Evolutionary conservation across 78 protist genomes (phyloP), one percentile per base, ranked within the genome.

Genomic region (Ministeria vibrans): DNA sequence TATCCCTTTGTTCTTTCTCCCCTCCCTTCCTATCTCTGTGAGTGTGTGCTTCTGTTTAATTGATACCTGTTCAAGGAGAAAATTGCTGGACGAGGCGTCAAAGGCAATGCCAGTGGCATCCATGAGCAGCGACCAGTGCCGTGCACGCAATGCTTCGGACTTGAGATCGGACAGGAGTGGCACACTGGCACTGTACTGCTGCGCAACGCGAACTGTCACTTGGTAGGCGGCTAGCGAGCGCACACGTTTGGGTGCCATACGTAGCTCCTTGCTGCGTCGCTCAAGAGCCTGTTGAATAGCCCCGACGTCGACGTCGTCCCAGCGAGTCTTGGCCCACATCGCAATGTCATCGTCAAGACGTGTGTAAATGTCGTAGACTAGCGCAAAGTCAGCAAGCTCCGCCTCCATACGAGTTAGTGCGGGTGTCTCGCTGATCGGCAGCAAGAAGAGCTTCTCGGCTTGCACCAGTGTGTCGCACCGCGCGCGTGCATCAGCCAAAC

Each of bases 51-150:
- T n/a, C n/a, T n/a, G n/a, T n/a, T n/a, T n/a, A n/a, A n/a, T n/a
- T n/a, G n/a, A n/a, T n/a, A n/a, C n/a, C n/a, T n/a, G 34, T 25
- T 30, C 79, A 38, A 92, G 87, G 30, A 88, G 87, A 61, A 92
- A 86, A 28, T 77, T 76, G 70, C 15, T 77, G n/a, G 73, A 74
- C 68, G 75, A n/a, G 61, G 87, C 46, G 61, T 86, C 87, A 34
- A 87, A 83, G 41, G 46, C 0, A 51, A 34, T 34, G 38, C 87
- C 88, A 13, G 98, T 92, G 25, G 46, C 36, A 2, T 80, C 87
- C 83, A 78, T 81, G 32, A 94, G 81, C 32, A 71, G 61, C 84
- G 86, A 81, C 97, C 97, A 94, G 79, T 94, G 97, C 49, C 96
- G 89, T 1, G 89, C 94, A 25, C 88, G 84, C 34, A 94, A 64